Conservation (phyloP, 2,329 filamentous ascomycete species). For the Metarhizium anisopliae region DNA sequence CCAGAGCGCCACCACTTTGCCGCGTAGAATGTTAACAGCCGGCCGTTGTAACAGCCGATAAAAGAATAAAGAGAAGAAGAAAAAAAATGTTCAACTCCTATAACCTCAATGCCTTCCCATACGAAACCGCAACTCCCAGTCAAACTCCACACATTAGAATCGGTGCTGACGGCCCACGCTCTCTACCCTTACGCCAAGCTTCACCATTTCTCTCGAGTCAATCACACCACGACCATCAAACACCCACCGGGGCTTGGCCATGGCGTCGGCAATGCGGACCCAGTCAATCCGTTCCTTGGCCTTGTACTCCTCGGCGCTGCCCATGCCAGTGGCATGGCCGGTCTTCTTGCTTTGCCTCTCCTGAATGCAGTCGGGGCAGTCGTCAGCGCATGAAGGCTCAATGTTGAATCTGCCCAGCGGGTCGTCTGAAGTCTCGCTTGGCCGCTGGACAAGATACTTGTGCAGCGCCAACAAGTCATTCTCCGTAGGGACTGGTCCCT, state of each 20-base stretch:
- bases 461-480: conserved; percentile 39
- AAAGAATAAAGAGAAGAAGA: background rate
- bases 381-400: conserved; percentile 34
- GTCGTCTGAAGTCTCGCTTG: conserved; percentile 24
- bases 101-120: background rate
- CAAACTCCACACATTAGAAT: conserved; percentile 20
- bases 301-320: conserved; percentile 34
- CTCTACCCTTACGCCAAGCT: conserved; percentile 43
- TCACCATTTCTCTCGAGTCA: conserved; percentile 36
- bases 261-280: conserved; percentile 37
- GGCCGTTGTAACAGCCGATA: background rate
- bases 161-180: conserved; percentile 41
- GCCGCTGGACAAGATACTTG: conserved; percentile 32
- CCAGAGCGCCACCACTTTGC: background rate
- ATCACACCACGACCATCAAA: conserved; percentile 49
- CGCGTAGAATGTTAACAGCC: background rate
- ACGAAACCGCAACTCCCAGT: background rate
- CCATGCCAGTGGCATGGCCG: conserved; percentile 32
- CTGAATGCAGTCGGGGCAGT: conserved; percentile 42
- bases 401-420: conserved; percentile 35
- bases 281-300: conserved; percentile 42
- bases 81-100: background rate
- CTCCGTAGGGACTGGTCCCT: conserved; percentile 25
- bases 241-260: conserved; percentile 45
- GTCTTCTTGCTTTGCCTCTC: conserved; percentile 28